These are phyloP conservation scores for Eucalyptus pauciflora DNA, from an alignment of 345 rosid genomes.

Conservation along the genomic window DNA sequence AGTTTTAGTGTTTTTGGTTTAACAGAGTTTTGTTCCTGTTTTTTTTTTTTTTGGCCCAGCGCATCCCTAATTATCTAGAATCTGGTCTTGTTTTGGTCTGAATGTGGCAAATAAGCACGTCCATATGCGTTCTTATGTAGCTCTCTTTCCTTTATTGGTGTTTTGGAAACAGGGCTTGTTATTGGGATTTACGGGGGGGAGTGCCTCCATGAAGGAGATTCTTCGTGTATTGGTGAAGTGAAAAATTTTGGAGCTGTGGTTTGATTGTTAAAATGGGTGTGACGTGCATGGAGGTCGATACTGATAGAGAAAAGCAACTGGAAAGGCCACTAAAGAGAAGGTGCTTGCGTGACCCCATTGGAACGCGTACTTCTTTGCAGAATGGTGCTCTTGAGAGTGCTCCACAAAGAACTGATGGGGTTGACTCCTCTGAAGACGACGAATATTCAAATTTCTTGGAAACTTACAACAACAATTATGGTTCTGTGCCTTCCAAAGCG, in stretches of 20 bases:
- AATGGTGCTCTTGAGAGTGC: not conserved
- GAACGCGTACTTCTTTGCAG: not conserved
- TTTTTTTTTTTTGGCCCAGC: not conserved
- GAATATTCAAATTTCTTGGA: not conserved
- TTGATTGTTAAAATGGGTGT: not conserved
- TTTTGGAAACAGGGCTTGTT: not conserved
- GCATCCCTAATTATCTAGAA: not conserved
- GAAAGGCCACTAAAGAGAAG: slow-evolving; percentile 18
- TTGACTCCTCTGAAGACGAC: not conserved
- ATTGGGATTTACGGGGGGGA: not conserved
- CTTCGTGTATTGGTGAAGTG: not conserved
- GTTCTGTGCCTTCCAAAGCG: not conserved
- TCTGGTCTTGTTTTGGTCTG: not conserved
- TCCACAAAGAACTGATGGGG: not conserved
- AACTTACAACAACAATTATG: not conserved
- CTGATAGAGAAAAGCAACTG: slow-evolving; percentile 6
- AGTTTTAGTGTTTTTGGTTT: not conserved
- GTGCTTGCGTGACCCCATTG: not conserved
- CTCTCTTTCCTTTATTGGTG: not conserved
- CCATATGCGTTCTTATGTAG: not conserved
- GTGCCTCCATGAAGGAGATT: not conserved
- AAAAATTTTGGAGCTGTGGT: not conserved
- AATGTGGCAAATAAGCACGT: not conserved
- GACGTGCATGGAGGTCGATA: not conserved
- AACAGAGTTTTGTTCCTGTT: not conserved